Conservation (phyloP, 208 protist species). For the Perkinsela sp. region DNA sequence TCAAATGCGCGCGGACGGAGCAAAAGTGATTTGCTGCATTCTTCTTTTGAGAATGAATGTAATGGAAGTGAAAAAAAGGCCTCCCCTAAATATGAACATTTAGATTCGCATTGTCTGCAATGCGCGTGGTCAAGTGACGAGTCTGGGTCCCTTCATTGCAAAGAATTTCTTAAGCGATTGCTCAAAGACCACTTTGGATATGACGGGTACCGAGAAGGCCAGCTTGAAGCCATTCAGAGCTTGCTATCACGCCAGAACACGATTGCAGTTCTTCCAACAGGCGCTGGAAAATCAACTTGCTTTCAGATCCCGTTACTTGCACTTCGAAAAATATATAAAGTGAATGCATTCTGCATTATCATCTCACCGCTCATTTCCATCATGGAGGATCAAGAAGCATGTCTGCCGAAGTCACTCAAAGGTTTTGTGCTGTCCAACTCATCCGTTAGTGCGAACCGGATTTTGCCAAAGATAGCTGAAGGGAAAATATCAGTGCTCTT, state of each 20-base stretch:
- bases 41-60: too few species aligned
- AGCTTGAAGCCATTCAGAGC: not conserved
- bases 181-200: not conserved
- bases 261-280: slow-evolving; percentile 14
- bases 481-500: not conserved
- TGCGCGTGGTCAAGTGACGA: too few species aligned
- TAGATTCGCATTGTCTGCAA: too few species aligned
- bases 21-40: too few species aligned
- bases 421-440: not conserved
- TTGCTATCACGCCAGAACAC: slow-evolving; percentile 2
- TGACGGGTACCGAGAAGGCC: not conserved
- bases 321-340: not conserved
- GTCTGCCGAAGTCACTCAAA: slow-evolving; percentile 4
- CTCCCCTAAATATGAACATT: too few species aligned
- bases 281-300: slow-evolving; percentile 19
- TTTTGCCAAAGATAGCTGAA: not conserved
- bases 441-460: not conserved
- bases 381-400: slow-evolving; percentile 30
- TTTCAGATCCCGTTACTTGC: slow-evolving; percentile 16
- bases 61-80: too few species aligned
- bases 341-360: slow-evolving; percentile 13
- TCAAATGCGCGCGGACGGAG: too few species aligned
- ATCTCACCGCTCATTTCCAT: slow-evolving; percentile 37
- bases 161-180: not conserved
- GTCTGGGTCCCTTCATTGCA: too few species aligned